phyloP scores from a whole-genome alignment of 2,329 filamentous ascomycete genomes.

The Aureobasidium sp. region DNA sequence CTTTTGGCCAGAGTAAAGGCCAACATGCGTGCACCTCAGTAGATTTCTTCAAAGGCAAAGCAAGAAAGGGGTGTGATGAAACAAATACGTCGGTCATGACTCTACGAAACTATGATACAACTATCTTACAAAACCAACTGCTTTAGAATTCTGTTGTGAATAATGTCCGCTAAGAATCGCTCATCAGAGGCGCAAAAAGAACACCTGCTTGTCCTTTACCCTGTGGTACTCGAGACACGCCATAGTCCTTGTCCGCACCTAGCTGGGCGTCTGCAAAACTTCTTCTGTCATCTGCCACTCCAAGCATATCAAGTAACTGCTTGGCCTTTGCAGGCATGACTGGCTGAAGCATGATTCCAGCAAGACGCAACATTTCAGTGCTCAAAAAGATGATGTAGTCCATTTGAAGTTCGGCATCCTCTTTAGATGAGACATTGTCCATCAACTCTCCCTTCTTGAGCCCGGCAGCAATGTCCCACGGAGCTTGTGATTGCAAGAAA shows the following conservation, averaged over 20 bases:
- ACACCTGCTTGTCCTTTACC: slow-evolving; percentile 36
- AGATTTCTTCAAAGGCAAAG: neutral
- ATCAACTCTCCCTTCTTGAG: neutral
- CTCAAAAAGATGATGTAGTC: slow-evolving; percentile 58
- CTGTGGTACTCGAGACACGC: slow-evolving; percentile 35
- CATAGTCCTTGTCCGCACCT: slow-evolving; percentile 56
- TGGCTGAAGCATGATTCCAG: slow-evolving; percentile 78
- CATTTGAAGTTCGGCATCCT: slow-evolving; percentile 31
- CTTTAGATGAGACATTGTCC: slow-evolving; percentile 11
- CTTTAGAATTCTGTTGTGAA: neutral
- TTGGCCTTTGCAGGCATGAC: slow-evolving; percentile 76
- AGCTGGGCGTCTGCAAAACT: slow-evolving; percentile 26
- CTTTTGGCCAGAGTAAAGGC: slow-evolving; percentile 60
- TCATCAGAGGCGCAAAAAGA: slow-evolving; percentile 42
- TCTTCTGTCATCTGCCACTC: slow-evolving; percentile 56
- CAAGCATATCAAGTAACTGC: slow-evolving; percentile 66
- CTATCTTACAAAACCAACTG: neutral
- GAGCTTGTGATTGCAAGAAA: slow-evolving; percentile 54
- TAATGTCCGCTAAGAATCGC: slow-evolving; percentile 13
- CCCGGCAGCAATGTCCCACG: slow-evolving; percentile 47
- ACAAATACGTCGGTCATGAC: neutral
- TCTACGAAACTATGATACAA: slow-evolving; percentile 6
- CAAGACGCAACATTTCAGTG: slow-evolving; percentile 69
- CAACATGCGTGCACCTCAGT: slow-evolving; percentile 47
- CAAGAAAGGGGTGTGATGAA: neutral